Percentiles rank a stretch among this genome's conserved stretches.
Evolutionary conservation across 148 eudicot species (phyloP).

Genomic region (Limonium bicolor): DNA sequence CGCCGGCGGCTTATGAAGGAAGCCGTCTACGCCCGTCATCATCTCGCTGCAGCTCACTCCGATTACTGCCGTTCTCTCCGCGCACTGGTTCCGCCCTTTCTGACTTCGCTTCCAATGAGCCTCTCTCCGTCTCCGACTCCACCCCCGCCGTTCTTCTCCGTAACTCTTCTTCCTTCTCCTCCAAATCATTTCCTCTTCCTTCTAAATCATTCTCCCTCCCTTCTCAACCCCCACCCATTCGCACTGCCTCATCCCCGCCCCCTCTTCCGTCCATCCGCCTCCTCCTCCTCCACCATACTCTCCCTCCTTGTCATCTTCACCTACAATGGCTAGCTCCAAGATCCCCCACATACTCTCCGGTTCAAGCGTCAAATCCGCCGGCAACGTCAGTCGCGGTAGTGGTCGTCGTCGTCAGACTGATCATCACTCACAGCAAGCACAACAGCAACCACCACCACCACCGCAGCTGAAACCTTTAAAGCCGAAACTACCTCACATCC

Average conservation of each 20-base stretch:
- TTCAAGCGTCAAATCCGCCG: conserved; percentile 11
- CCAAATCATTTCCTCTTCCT: conserved; percentile 6
- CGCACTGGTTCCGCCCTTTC: conserved; percentile 66
- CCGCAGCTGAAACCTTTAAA: no score
- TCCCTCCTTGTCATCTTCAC: conserved; percentile 1
- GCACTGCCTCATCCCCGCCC: conserved; percentile 7
- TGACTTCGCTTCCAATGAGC: conserved; percentile 71
- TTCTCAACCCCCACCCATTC: not conserved
- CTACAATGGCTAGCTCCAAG: conserved; percentile 18
- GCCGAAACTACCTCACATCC: conserved; percentile 32
- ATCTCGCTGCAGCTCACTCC: conserved; percentile 90
- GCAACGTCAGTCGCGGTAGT: conserved; percentile 6
- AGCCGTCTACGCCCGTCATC: conserved; percentile 87
- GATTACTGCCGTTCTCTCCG: conserved; percentile 87
- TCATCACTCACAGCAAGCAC: no score
- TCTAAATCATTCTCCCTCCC: not conserved
- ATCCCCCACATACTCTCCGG: conserved; percentile 30
- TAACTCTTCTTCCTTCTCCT: not conserved
- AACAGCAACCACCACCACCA: no score
- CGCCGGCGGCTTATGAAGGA: conserved; percentile 80
- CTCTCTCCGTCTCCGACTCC: conserved; percentile 56
- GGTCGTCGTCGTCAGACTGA: no score
- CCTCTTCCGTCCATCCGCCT: conserved; percentile 9
- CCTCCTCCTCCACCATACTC: conserved; percentile 16
- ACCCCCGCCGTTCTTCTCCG: conserved; percentile 65